These are phyloP conservation scores for Penicillium brevicompactum DNA, from an alignment of 2,329 filamentous ascomycete species.

Conservation along the genomic window DNA sequence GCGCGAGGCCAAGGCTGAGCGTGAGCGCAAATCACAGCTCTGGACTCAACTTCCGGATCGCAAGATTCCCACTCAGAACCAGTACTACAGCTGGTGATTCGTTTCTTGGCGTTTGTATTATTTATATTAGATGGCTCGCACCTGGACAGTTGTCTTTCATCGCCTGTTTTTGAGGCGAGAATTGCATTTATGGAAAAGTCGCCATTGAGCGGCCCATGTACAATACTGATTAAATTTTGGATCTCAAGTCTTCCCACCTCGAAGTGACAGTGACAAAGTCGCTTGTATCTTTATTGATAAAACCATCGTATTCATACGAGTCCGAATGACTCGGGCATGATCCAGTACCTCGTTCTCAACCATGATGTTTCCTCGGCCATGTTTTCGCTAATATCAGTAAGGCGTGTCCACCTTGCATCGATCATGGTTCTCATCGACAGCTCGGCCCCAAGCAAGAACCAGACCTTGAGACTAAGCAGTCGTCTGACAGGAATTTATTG, in stretches of 20 bases:
- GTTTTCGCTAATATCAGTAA: no score
- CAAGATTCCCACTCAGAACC: conserved; percentile 78
- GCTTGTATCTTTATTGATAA: neutral
- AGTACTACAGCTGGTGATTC: conserved; percentile 85
- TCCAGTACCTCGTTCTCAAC: no score
- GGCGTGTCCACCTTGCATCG: no score
- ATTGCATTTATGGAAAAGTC: conserved; percentile 16
- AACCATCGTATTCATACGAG: neutral
- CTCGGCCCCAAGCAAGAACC: no score
- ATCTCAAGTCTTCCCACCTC: conserved; percentile 9
- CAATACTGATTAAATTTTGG: conserved; percentile 21
- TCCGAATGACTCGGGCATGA: no score
- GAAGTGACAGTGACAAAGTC: neutral
- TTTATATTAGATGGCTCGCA: conserved; percentile 25
- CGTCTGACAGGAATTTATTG: neutral
- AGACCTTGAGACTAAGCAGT: neutral
- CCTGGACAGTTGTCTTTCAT: conserved; percentile 21
- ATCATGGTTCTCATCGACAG: no score
- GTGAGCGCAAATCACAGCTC: conserved; percentile 72
- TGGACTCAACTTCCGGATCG: conserved; percentile 90
- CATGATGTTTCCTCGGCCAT: no score
- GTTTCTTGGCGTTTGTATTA: conserved; percentile 35
- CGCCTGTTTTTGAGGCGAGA: conserved; percentile 15
- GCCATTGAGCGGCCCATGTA: conserved; percentile 18
- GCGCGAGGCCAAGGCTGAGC: conserved; percentile 73